A percentile compares a stretch with the other conserved stretches of the same genome.
These are phyloP conservation scores for Epichloe sylvatica DNA, from an alignment of 2,329 filamentous ascomycete genomes.

Conservation along the genomic window DNA sequence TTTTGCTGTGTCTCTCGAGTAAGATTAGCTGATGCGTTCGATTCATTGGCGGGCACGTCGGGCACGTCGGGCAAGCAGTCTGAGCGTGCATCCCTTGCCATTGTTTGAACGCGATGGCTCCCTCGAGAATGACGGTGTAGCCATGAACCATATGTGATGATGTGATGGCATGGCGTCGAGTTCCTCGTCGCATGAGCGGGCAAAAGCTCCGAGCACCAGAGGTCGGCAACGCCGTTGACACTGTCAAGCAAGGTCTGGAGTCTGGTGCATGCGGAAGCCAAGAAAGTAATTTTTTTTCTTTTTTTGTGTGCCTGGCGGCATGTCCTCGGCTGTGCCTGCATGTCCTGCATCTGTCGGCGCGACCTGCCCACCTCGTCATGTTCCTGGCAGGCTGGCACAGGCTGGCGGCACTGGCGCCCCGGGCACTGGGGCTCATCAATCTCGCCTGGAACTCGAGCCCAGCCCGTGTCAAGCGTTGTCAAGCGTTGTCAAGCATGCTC, in stretches of 20 bases:
- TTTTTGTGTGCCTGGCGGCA: no score
- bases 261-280: not conserved
- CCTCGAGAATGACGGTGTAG: not conserved
- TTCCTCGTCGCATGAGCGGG: not conserved
- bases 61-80: not conserved
- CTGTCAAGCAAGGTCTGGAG: not conserved
- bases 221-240: not conserved
- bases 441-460: not conserved
- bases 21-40: not conserved
- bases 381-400: not conserved
- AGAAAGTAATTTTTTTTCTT: no score
- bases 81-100: slow-evolving; percentile 2
- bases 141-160: not conserved
- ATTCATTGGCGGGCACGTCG: not conserved
- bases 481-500: not conserved
- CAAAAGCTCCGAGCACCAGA: not conserved
- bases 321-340: no score
- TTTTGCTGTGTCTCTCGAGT: not conserved
- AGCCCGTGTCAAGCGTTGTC: not conserved
- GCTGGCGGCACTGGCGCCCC: no score
- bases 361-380: not conserved
- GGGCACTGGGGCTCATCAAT: not conserved
- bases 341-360: not conserved
- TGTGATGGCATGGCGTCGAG: not conserved
- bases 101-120: not conserved